Conservation (phyloP, 2,329 filamentous ascomycete species). For the Aspergillus sp. region DNA sequence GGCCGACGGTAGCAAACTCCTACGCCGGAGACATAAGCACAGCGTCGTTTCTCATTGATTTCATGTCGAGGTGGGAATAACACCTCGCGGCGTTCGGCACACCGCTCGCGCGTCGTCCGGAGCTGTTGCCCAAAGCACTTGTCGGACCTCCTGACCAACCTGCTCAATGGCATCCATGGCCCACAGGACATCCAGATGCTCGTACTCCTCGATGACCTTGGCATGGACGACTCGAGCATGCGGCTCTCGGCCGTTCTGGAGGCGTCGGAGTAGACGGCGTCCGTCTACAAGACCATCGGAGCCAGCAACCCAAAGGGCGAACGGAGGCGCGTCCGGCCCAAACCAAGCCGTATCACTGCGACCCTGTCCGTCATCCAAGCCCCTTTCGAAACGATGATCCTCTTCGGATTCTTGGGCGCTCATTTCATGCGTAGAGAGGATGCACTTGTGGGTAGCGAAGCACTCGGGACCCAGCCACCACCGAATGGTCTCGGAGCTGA, state of each 20-base stretch:
- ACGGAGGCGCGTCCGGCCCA: slow-evolving; percentile 64
- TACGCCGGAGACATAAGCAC: too few relatives aligned
- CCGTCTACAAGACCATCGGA: slow-evolving; percentile 81
- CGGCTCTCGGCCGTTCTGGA: slow-evolving; percentile 70
- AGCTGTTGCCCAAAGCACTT: slow-evolving; percentile 74
- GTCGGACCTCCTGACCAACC: slow-evolving; percentile 69
- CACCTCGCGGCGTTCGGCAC: slow-evolving; percentile 55
- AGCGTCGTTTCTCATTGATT: slow-evolving; percentile 1
- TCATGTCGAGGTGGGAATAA: slow-evolving; percentile 3
- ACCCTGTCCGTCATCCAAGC: slow-evolving; percentile 5
- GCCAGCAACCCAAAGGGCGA: slow-evolving; percentile 82
- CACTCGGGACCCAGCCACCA: slow-evolving; percentile 92
- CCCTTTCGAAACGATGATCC: slow-evolving; percentile 18
- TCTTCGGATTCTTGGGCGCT: slow-evolving; percentile 50
- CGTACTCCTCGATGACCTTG: slow-evolving; percentile 77
- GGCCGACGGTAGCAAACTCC: too few relatives aligned
- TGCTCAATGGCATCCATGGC: slow-evolving; percentile 78
- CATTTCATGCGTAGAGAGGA: slow-evolving; percentile 68
- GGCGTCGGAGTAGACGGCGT: slow-evolving; percentile 59
- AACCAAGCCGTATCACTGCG: slow-evolving; percentile 62
- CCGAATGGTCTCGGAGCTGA: slow-evolving; percentile 79
- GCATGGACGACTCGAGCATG: slow-evolving; percentile 70
- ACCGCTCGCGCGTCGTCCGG: slow-evolving; percentile 44
- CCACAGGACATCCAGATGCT: slow-evolving; percentile 93
- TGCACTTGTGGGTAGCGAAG: slow-evolving; percentile 77